Base-by-base conservation (phyloP, 306 rosid genomes). In the Medicago lupulina region DNA sequence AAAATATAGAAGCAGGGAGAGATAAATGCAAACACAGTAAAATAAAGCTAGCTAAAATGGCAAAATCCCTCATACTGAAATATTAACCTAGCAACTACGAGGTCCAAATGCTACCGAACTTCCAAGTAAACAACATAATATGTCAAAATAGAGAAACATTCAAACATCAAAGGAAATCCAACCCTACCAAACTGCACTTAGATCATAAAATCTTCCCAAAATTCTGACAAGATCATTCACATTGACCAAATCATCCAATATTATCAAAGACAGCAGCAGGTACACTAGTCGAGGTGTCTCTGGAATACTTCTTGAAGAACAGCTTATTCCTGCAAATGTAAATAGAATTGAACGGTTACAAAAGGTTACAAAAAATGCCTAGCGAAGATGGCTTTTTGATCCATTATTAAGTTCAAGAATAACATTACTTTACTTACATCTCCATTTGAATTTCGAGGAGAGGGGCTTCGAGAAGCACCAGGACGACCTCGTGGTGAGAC, bases 371-470 rank as follows among this genome's bases (percentile, higher is more conserved):
- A 13, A 50, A 38, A 66, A 31, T 46, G 31, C 1, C 12, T 4
- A 14, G 41, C 17, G 12, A 70, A 9, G 14, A 19, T 41, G 41
- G 10, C 76, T 39, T 16, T 55, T 19, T 36, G n/a, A 3, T 46
- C 31, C 54, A 66, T 14, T 21, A 41, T 15, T 11, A 23, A 65
- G 38, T 6, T 46, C 13, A 65, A 69, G 14, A 36, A 38, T 17
- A 72, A 62, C 63, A 40, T 46, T 65, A 91, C 96, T 86, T 53
- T 64, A 91, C 96, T 86, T 84, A 93, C 97, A 83, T 89, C 89
- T 60, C 84, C 86, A 75, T 90, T 85, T 10, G 84, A 84, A 77
- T 86, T 79, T 34, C 71, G 71, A 16, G 90, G 91, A 34, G 92
- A 91, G 39, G 84, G 89, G 71, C 91, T 93, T 57, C 73, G 84